Conservation (phyloP, 768 basidiomycete genomes). For the Leucosporidium yakuticum region DNA sequence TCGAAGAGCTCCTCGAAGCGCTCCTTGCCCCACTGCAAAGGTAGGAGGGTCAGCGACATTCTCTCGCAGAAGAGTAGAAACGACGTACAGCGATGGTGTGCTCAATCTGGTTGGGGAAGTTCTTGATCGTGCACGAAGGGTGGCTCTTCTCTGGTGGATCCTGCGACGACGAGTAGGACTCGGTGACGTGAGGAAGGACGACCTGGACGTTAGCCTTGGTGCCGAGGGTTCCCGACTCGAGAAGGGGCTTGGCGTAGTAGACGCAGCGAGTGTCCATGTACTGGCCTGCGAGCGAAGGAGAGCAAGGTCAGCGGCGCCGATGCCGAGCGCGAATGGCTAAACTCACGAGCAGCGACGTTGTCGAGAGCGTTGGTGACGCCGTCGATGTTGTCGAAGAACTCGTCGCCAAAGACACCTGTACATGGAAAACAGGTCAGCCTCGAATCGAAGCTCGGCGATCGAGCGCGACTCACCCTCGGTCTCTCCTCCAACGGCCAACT, state of each 20-base stretch:
- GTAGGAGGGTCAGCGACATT: background rate
- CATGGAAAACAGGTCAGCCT: constrained; percentile 23
- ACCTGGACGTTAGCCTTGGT: constrained; percentile 98
- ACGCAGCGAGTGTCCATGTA: constrained; percentile 99
- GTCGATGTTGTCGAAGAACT: constrained; percentile 79
- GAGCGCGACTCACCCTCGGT: constrained; percentile 69
- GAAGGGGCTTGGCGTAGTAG: constrained; percentile 87
- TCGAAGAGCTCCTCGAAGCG: constrained; percentile 90
- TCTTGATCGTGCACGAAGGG: constrained; percentile 94
- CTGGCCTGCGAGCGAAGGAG: constrained; percentile 53
- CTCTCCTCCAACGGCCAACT: constrained; percentile 85
- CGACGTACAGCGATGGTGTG: constrained; percentile 85
- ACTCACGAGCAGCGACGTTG: constrained; percentile 88
- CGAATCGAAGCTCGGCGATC: constrained; percentile 3
- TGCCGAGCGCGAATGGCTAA: background rate
- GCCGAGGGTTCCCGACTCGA: constrained; percentile 95
- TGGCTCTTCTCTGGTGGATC: constrained; percentile 98
- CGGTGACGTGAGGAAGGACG: constrained; percentile 84
- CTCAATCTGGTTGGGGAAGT: constrained; percentile 95
- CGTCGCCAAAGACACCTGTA: constrained; percentile 75
- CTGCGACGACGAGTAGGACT: constrained; percentile 95
- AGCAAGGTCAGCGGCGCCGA: background rate
- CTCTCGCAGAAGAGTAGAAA: background rate
- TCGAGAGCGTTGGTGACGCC: constrained; percentile 97
- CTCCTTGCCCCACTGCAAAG: constrained; percentile 74